Evolutionary conservation across 176 grass and related monocot genomes (phyloP), one percentile per base, ranked within the genome.

Genomic region (Avena sativa): DNA sequence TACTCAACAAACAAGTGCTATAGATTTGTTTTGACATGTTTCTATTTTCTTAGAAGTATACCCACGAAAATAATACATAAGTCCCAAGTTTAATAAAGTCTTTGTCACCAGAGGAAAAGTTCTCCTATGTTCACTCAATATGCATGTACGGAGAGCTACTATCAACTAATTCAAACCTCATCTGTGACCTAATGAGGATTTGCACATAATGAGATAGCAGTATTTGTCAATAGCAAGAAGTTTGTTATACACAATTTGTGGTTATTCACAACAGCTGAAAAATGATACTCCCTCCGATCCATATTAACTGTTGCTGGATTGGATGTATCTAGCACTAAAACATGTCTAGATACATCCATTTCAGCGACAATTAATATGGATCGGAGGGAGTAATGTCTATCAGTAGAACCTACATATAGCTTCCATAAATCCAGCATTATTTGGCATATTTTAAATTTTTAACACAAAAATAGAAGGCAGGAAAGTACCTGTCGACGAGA

Each of bases 401-500:
- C 48, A 47, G 32, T 68, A 43, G 26, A 57, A 79, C 19, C 4
- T 16, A 55, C 48, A 71, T 34, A 32, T 46, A 74, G 6, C 11
- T 65, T 84, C 47, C 46, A 70, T 28, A 23, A 60, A 75, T 80
- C 47, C 3, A 85, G 48, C 43, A 9, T 23, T 80, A 16, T 72
- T 38, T 78, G 43, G 21, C 40, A 84, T 52, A 57, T 87, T 36
- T 71, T 82, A 87, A 79, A 43, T 43, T 28, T 28, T 28, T 28
- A 28, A 28, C 23, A 72, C 61, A 62, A 87, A 40, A 70, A 79
- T 30, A 81, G 60, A 83, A 79, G 59, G 60, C 19, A 4, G 30
- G 15, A 67, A 91, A 38, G 21, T 87, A 99, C 97, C 92, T 99
- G 97, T 79, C 87, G 85, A 19, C 94, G 90, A 10, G 97, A 99